Evolutionary conservation across 1,139 yeast species (phyloP), one percentile per base, ranked within the genome.

Genomic region (Pichia kudriavzevii): DNA sequence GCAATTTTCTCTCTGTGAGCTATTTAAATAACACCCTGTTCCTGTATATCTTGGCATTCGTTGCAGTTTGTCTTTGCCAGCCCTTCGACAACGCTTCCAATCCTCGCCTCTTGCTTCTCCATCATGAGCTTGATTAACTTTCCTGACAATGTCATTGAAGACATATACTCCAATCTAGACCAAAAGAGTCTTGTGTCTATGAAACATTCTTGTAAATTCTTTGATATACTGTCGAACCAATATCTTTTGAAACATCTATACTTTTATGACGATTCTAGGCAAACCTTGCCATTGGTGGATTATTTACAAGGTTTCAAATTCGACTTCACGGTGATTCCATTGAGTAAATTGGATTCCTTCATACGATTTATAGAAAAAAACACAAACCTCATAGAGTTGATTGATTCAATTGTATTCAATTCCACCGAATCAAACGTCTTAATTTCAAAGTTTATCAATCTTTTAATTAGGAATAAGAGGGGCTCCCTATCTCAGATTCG

Each of bases 131-230:
- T 38, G 11, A 10, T 38, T 9, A 31, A 33, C 15, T 20, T 38
- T 6, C 42, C 42, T 8, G 37, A 38, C 17, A 23, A 35, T n/a
- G 16, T 38, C 11, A 21, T 38, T 9, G 42, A 35, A 5, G 25
- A 20, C 15, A 30, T 38, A 4, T 35, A 28, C 18, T 12, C 14
- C 3, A 11, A 17, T 10, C 25, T 38, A 5, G 28, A 30, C n/a
- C 32, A 30, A 9, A 11, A 18, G 14, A 22, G 39, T 5, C 11
- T 28, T 2, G 3, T 32, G 4, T 21, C 22, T 13, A 22, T 38
- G 3, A 30, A 31, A n/a, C 13, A 23, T 11, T 22, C 42, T 7
- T 38, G 39, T 24, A 23, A 15, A 7, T 35, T 22, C 11, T 15
- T 35, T 1, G 15, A 32, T 22, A 15, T 26, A 12, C n/a, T 21